Conservation (phyloP, 2,329 filamentous ascomycete species). For the Ophiostoma ulmi region DNA sequence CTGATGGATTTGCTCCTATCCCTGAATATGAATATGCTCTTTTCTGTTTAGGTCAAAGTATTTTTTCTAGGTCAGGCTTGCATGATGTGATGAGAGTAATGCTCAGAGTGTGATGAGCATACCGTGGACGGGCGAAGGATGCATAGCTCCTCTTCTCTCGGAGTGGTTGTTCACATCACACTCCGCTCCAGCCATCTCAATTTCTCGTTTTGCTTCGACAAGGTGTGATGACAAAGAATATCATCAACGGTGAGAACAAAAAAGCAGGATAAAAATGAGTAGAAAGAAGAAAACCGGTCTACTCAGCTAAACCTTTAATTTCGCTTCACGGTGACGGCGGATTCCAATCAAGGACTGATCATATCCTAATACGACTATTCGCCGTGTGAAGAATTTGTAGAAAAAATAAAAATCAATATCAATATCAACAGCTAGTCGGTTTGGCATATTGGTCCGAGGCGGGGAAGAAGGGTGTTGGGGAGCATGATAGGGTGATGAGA, state of each 20-base stretch:
- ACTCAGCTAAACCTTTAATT: not conserved
- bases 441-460: constrained; percentile 3
- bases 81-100: not conserved
- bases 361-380: not conserved
- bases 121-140: not conserved
- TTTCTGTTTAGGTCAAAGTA: too few species aligned
- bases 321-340: not conserved
- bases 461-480: not conserved
- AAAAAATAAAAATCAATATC: not conserved
- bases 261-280: not conserved
- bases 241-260: not conserved
- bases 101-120: not conserved
- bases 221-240: not conserved
- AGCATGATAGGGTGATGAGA: constrained; percentile 6
- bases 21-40: not conserved
- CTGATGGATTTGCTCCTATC: not conserved
- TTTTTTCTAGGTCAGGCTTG: not conserved
- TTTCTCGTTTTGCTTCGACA: not conserved
- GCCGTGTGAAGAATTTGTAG: not conserved
- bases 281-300: not conserved
- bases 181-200: not conserved
- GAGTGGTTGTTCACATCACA: not conserved
- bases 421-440: not conserved
- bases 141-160: not conserved
- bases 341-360: not conserved